Evolutionary conservation across 1,139 yeast genomes (phyloP), one percentile per base, ranked within the genome.

Genomic region (Sugiyamaella castrensis): DNA sequence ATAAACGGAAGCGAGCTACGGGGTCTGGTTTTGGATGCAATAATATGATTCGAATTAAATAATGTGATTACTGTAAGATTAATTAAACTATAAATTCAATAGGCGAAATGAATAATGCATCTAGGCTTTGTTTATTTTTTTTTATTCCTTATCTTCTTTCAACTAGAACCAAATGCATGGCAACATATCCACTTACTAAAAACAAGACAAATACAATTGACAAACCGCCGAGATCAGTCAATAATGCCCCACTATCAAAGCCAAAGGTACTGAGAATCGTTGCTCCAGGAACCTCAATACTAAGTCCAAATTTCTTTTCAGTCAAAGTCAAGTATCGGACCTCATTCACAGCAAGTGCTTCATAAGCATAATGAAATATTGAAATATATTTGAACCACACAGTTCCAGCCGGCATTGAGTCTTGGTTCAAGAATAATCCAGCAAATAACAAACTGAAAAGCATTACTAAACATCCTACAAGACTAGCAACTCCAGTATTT

Each of bases 271-370:
- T 86, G 57, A 92, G 75, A 53, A 92, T 92, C 1, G 95, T 94
- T 1, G 98, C 98, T 5, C 98, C 98, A 0, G 98, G 98, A n/a
- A 92, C 95, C 67, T 89, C 96, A 57, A 92, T 92, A 45, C 92
- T 86, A 38, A 92, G 75, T 0, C 98, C 98, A 62, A 83, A 92
- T 68, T 92, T 92, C 65, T 82, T 83, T 64, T 92, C 98, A 56
- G 81, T 82, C 60, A 92, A 74, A 10, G 88, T 82, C 63, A 92
- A 75, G 44, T 87, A 87, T 62, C 83, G 85, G n/a, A 92, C 98
- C 66, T 92, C 98, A 65, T 92, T 92, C 47, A 92, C 91, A 1
- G 91, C 77, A 57, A 92, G 73, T 0, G 97, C 87, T 65, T 92
- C 98, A 64, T 91, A 92, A 0, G 96, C 97, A 64, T 89, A 92